Evolutionary conservation across 495 filamentous ascomycete species (phyloP), one percentile per base, ranked within the genome.

Genomic region (Penicillium salamii): DNA sequence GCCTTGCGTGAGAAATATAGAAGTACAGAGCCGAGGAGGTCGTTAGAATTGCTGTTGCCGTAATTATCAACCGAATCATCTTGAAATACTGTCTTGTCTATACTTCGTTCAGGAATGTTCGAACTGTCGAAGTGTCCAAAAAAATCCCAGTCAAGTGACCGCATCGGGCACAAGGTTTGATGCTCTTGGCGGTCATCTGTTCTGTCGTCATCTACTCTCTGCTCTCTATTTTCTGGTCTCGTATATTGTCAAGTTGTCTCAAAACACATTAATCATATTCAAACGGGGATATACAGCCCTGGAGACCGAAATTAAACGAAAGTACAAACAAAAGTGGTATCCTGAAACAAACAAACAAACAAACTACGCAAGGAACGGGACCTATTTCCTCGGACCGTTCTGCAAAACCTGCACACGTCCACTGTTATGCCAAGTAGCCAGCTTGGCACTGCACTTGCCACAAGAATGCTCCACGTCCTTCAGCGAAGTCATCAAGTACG

Each of bases 381-480:
- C 7, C 18, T 28, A 48, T n/a, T 33, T 40, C 34, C 18, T 48
- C 2, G 28, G 18, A 1, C 46, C 52, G 37, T 55, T 53, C 49
- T 63, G 58, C 46, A 77, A 64, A 7, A 80, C 69, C 29, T 74
- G 65, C 1, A 71, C 65, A 39, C 64, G 59, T 1, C 78, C 78
- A 50, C 74, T 78, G n/a, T 69, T 70, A 63, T 81, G 76, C 72
- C 74, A 80, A 1, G 61, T 73, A 5, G 76, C 77, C 20, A 81
- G 69, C 46, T 72, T 54, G 2, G 63, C 59, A 37, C 70, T 67
- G 48, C 78, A 81, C 15, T 72, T 61, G 4, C 75, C 76, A 44
- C 78, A 81, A 26, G 68, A 67, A 52, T 81, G 78, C 47, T 77
- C 59, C 2, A 75, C 69, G 52, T 81, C 76, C 57, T 81, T 81